Percentiles rank a stretch among this genome's conserved stretches.
These are phyloP conservation scores for Gloeophyllum trabeum DNA, from an alignment of 768 basidiomycete genomes.

Conservation along the genomic window DNA sequence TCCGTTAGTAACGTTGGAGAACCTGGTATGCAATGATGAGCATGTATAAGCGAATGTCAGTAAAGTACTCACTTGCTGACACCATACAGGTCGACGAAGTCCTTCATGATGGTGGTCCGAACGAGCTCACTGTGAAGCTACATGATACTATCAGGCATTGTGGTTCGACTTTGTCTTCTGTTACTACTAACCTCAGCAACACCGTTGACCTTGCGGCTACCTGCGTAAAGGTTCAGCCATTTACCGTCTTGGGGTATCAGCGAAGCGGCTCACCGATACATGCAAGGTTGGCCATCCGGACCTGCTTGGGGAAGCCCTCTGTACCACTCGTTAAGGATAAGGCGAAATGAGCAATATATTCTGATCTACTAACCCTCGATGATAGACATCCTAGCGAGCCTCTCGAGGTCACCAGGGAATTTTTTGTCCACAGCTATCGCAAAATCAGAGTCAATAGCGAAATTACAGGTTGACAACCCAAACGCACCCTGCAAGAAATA, in stretches of 20 bases:
- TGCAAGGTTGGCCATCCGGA: constrained; percentile 89
- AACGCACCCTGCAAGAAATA: constrained; percentile 59
- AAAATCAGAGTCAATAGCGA: neutral
- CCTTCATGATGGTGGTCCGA: constrained; percentile 70
- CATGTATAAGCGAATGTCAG: neutral
- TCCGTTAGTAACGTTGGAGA: constrained; percentile 90
- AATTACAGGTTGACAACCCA: neutral
- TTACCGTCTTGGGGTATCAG: constrained; percentile 1
- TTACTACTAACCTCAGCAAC: constrained; percentile 81
- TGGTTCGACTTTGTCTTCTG: neutral
- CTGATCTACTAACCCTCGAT: constrained; percentile 56
- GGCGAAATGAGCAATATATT: neutral
- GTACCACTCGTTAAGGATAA: neutral
- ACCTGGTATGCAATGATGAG: constrained; percentile 26
- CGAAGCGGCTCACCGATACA: constrained; percentile 44
- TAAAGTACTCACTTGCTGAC: constrained; percentile 46
- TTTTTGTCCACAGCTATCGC: constrained; percentile 70
- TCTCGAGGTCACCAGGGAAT: constrained; percentile 81
- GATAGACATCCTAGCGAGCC: constrained; percentile 77
- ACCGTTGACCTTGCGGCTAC: constrained; percentile 84
- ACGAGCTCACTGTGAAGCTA: constrained; percentile 86
- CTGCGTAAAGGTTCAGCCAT: constrained; percentile 18
- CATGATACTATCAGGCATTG: neutral
- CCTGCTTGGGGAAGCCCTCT: constrained; percentile 82
- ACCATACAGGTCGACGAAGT: constrained; percentile 91